Evolutionary conservation across 2,329 filamentous ascomycete genomes (phyloP).

Genomic region (Paraconiothyrium brasiliense): DNA sequence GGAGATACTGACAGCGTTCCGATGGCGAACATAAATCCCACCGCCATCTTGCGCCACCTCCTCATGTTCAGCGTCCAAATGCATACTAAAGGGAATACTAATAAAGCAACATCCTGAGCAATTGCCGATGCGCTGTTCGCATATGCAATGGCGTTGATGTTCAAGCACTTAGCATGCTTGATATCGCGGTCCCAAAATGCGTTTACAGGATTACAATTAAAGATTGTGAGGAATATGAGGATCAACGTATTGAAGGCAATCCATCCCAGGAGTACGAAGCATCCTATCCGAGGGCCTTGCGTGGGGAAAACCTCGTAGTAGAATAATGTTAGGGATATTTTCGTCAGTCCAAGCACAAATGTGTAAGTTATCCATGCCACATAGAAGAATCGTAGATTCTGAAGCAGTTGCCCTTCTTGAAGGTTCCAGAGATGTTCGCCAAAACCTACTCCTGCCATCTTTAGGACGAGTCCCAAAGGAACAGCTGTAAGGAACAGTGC

Average conservation of each 20-base stretch:
- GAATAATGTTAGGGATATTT: constrained; percentile 30
- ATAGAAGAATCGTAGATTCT: constrained; percentile 28
- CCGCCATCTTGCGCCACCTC: constrained; percentile 30
- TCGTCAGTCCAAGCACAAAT: constrained; percentile 34
- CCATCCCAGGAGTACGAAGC: constrained; percentile 27
- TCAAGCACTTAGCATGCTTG: constrained; percentile 31
- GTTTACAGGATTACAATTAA: constrained; percentile 34
- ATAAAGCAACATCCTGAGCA: constrained; percentile 36
- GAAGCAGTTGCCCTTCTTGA: constrained; percentile 20
- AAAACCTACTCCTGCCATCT: constrained; percentile 34
- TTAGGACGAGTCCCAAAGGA: constrained; percentile 29
- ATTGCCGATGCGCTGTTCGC: constrained; percentile 37
- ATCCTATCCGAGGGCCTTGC: too few species aligned
- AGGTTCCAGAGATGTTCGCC: constrained; percentile 35
- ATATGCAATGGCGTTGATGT: constrained; percentile 31
- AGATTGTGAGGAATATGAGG: constrained; percentile 32
- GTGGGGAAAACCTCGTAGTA: not conserved
- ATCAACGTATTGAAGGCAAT: constrained; percentile 29
- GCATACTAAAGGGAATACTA: constrained; percentile 34
- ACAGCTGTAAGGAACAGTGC: constrained; percentile 29
- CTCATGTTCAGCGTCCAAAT: constrained; percentile 36
- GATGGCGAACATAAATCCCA: constrained; percentile 38
- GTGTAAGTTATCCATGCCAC: constrained; percentile 33
- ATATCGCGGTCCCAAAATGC: constrained; percentile 41
- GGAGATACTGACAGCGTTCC: constrained; percentile 29